Evolutionary conservation across 2,329 filamentous ascomycete genomes (phyloP), one percentile per base, ranked within the genome.

Genomic region (Fusarium sp.): DNA sequence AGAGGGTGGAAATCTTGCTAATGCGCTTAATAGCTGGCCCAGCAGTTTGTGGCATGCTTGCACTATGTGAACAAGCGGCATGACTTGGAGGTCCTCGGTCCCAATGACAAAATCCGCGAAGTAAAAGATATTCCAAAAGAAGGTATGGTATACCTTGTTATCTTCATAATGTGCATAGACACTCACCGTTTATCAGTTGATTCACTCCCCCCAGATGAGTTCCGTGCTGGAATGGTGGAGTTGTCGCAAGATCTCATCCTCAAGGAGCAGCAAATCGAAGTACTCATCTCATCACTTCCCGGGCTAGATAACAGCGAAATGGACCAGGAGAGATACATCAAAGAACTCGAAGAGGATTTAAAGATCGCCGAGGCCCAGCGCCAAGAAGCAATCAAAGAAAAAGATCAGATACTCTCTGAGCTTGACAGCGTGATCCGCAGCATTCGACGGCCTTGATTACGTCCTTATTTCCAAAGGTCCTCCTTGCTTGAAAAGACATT

Each of bases 231-330:
- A 42, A 84, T 92, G 71, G 80, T 86, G 57, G 91, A 94, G 73
- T 80, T 95, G 49, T 89, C 90, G 33, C 84, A 85, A 60, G 91
- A 94, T 72, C 80, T 95, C 23, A 88, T 94, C 54, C 74, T 90
- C 54, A 92, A 93, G 70, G 89, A 93, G 69, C 90, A 93, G 77
- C 90, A 94, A 77, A 92, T 95, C 60, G 91, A 95, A 73, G 81
- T 85, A 39, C 78, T 95, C 43, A 90, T 94, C 54, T 89, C 87
- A 14, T 85, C 83, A 19, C 80, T 96, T 3, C 92, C 92, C 0
- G 92, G 92, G 0, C 79, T 95, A 19, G 89, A 92, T 39, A 91
- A 88, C 61, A 94, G 89, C 70, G 90, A 94, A 73, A 81, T 84
- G 61, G 89, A 93, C 70, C 92, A 96, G 75, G 84, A 90, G 71